These are phyloP conservation scores for Curvularia hawaiiensis DNA, from an alignment of 2,329 filamentous ascomycete genomes.

Conservation along the genomic window DNA sequence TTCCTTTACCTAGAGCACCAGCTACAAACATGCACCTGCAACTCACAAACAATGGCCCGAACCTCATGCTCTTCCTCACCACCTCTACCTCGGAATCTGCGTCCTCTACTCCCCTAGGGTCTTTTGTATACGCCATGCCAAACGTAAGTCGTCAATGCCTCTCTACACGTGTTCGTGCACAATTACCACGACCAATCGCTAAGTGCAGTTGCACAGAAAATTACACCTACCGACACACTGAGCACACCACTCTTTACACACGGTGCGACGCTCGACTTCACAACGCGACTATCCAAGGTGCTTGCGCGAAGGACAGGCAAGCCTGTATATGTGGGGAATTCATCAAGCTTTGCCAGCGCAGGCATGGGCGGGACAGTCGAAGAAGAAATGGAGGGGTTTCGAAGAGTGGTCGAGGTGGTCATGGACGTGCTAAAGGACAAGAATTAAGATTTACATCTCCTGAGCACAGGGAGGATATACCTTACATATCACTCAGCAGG, in stretches of 20 bases:
- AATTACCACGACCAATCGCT: slow-evolving; percentile 9
- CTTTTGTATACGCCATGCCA: slow-evolving; percentile 91
- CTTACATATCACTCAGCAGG: not conserved
- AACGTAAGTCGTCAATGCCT: slow-evolving; percentile 63
- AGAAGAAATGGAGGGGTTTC: slow-evolving; percentile 92
- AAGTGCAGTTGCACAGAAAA: slow-evolving; percentile 35
- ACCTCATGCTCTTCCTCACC: slow-evolving; percentile 62
- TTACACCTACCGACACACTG: slow-evolving; percentile 63
- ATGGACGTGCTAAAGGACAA: slow-evolving; percentile 56
- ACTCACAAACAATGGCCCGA: slow-evolving; percentile 59
- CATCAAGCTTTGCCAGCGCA: slow-evolving; percentile 74
- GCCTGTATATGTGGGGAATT: slow-evolving; percentile 91
- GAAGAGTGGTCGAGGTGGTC: slow-evolving; percentile 73
- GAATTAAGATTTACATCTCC: not conserved
- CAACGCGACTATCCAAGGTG: slow-evolving; percentile 81
- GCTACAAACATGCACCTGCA: slow-evolving; percentile 65
- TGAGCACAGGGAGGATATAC: not conserved
- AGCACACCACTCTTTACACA: slow-evolving; percentile 80
- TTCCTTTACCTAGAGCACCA: slow-evolving; percentile 62
- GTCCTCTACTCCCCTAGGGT: slow-evolving; percentile 65
- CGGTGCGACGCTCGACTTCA: slow-evolving; percentile 81
- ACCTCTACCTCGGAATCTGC: slow-evolving; percentile 52
- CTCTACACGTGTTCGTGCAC: not conserved
- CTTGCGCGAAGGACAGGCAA: slow-evolving; percentile 73
- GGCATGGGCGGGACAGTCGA: slow-evolving; percentile 82